Evolutionary conservation across 441 rosid genomes (phyloP).

Genomic region (Codiaeum variegatum): DNA sequence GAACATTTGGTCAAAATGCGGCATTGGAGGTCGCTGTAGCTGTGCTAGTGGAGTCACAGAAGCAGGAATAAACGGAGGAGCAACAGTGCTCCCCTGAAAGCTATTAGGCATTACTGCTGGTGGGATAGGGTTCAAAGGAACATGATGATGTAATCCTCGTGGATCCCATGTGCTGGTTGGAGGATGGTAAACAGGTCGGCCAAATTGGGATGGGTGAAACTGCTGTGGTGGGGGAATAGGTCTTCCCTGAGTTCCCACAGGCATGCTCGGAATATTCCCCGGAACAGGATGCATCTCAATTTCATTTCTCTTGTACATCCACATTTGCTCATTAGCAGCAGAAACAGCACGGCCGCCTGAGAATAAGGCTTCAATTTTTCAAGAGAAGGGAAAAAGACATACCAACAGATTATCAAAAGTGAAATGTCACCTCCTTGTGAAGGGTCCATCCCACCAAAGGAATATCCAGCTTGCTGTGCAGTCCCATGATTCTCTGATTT

Average conservation of each 20-base stretch:
- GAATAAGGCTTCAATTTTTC: slow-evolving; percentile 27
- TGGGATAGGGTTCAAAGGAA: slow-evolving; percentile 50
- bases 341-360: slow-evolving; percentile 32
- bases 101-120: slow-evolving; percentile 44
- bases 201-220: slow-evolving; percentile 64
- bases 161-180: slow-evolving; percentile 78
- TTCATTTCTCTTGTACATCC: slow-evolving; percentile 43
- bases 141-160: slow-evolving; percentile 51
- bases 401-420: not conserved
- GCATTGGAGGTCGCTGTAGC: slow-evolving; percentile 58
- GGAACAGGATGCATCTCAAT: slow-evolving; percentile 40
- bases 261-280: slow-evolving; percentile 54
- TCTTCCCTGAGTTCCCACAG: slow-evolving; percentile 51
- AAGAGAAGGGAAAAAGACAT: slow-evolving; percentile 1
- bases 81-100: slow-evolving; percentile 48
- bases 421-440: slow-evolving; percentile 47
- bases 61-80: slow-evolving; percentile 72
- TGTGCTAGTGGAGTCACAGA: slow-evolving; percentile 77
- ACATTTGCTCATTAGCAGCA: slow-evolving; percentile 35
- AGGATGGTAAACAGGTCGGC: slow-evolving; percentile 60
- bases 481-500: slow-evolving; percentile 46
- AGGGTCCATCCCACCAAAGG: slow-evolving; percentile 43
- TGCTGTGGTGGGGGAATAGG: slow-evolving; percentile 64
- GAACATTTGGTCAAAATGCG: slow-evolving; percentile 57
- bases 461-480: slow-evolving; percentile 39